These are phyloP conservation scores for Ustilago cynodontis DNA, from an alignment of 1,284 basidiomycete genomes.

Conservation along the genomic window DNA sequence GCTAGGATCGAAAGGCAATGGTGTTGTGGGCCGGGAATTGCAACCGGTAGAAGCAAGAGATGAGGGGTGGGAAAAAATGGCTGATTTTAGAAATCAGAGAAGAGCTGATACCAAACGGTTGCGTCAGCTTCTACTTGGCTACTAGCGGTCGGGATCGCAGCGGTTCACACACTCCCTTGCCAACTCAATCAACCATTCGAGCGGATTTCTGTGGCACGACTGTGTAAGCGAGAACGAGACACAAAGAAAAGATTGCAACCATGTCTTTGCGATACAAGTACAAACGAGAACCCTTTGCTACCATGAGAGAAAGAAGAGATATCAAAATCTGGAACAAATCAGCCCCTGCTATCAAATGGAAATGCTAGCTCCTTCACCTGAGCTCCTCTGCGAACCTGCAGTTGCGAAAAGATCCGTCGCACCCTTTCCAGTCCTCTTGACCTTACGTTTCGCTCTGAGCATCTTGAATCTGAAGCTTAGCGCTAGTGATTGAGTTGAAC, in stretches of 20 bases:
- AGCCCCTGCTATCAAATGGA: neutral
- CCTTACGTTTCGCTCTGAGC: conserved; percentile 33
- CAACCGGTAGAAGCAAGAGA: conserved; percentile 11
- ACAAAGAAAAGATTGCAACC: no score
- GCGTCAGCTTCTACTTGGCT: conserved; percentile 28
- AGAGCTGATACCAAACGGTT: conserved; percentile 34
- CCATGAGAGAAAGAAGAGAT: neutral
- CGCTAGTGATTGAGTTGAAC: conserved; percentile 46
- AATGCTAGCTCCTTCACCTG: conserved; percentile 4
- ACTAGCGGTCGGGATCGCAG: conserved; percentile 7
- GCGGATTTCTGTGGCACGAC: no score
- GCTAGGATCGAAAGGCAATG: neutral
- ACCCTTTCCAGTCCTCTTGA: conserved; percentile 11
- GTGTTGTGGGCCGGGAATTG: neutral
- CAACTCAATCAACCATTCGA: no score
- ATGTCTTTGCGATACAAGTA: neutral
- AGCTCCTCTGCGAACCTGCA: conserved; percentile 15
- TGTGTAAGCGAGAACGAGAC: no score
- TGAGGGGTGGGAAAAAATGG: conserved; percentile 35
- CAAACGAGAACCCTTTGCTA: neutral
- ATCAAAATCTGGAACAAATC: neutral
- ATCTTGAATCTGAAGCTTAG: conserved; percentile 48
- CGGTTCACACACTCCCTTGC: no score
- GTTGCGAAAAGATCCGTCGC: conserved; percentile 18
- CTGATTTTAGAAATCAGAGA: conserved; percentile 37